These are phyloP conservation scores for Botrytis medusae DNA, from an alignment of 2,329 filamentous ascomycete species.

Conservation along the genomic window DNA sequence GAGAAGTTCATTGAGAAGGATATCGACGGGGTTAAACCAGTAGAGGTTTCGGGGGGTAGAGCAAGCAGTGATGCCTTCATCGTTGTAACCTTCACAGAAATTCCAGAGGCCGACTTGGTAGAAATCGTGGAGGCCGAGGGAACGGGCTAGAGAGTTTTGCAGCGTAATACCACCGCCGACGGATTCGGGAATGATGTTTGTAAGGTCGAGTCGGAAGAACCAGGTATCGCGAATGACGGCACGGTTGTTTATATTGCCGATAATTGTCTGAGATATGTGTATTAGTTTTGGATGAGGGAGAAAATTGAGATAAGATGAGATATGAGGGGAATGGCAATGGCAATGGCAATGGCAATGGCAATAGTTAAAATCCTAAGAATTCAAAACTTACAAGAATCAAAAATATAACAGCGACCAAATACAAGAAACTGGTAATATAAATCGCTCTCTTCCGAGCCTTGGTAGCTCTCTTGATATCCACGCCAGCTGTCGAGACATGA, in stretches of 20 bases:
- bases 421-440: constrained; percentile 64
- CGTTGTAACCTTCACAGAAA: constrained; percentile 82
- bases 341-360: not conserved
- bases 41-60: constrained; percentile 69
- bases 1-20: constrained; percentile 77
- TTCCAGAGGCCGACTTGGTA: constrained; percentile 92
- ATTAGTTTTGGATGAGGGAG: not conserved
- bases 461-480: constrained; percentile 49
- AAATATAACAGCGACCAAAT: constrained; percentile 74
- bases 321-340: not conserved
- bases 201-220: constrained; percentile 81
- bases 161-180: constrained; percentile 58
- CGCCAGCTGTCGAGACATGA: constrained; percentile 24
- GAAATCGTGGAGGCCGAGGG: constrained; percentile 87
- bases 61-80: constrained; percentile 73
- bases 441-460: constrained; percentile 55
- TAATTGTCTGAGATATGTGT: constrained; percentile 49
- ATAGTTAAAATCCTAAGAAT: not conserved
- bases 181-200: constrained; percentile 57
- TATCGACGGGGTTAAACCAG: constrained; percentile 88
- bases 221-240: constrained; percentile 68
- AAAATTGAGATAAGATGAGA: not conserved
- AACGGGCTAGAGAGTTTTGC: constrained; percentile 84
- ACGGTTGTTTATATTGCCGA: constrained; percentile 69
- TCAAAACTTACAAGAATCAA: constrained; percentile 63